Evolutionary conservation across 192 early-diverging fungal species (phyloP).

Genomic region (Martensiomyces pterosporus): DNA sequence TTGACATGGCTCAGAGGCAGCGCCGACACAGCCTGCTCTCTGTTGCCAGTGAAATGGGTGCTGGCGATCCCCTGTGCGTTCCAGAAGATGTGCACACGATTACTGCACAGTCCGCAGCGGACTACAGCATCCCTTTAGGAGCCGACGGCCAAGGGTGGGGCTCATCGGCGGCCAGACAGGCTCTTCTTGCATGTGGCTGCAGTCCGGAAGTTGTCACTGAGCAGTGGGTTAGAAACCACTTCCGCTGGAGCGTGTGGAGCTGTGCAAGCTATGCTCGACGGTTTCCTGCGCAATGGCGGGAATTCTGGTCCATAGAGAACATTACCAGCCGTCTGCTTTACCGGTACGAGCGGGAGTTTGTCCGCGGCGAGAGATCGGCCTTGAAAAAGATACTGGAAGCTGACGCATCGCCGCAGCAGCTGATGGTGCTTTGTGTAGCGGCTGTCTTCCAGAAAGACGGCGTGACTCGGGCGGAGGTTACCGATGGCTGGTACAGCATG

Average conservation of each 20-base stretch:
- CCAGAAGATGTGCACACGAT: constrained; percentile 15
- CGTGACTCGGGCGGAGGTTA: constrained; percentile 17
- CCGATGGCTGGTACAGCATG: constrained; percentile 44
- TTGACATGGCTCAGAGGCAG: too few species aligned
- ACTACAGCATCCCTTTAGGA: too few species aligned
- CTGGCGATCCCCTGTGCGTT: too few species aligned
- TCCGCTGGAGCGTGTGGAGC: constrained; percentile 39
- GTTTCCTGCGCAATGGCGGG: constrained; percentile 19
- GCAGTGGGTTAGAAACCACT: constrained; percentile 40
- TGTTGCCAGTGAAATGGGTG: too few species aligned
- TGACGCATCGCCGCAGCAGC: constrained; percentile 29
- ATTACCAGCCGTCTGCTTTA: constrained; percentile 12
- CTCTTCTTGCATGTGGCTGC: constrained; percentile 22
- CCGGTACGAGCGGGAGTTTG: constrained; percentile 34
- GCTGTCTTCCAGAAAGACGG: not conserved
- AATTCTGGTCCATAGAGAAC: constrained; percentile 23
- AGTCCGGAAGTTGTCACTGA: constrained; percentile 3
- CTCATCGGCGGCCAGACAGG: constrained; percentile 21
- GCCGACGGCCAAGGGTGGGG: constrained; percentile 29
- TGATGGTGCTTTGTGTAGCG: constrained; percentile 39
- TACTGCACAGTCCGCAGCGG: constrained; percentile 12
- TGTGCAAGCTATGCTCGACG: constrained; percentile 30
- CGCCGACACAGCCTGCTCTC: too few species aligned
- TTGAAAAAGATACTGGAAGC: constrained; percentile 26
- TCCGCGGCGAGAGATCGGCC: constrained; percentile 28